Base-by-base conservation (phyloP, 1,139 yeast species). In the Yamadazyma epiphylla region DNA sequence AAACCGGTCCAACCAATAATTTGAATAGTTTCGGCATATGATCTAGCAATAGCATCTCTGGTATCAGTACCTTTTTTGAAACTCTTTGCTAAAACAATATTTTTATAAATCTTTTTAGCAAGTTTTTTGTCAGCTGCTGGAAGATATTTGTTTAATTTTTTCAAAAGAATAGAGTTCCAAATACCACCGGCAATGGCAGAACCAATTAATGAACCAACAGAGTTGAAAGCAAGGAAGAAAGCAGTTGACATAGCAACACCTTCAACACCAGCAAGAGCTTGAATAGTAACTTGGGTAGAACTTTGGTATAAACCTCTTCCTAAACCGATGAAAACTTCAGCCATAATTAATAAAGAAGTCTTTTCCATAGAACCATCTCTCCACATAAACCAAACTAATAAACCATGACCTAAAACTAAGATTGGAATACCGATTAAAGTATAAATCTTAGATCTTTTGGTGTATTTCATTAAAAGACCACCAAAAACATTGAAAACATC, bases 341-440 rank as follows among this genome's bases (percentile, higher is more conserved):
- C 43, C 43, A 39, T 37, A 22, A 36, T 31, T 16, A 41, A 30
- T 28, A 31, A 30, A 25, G 31, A 23, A n/a, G 26, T 27, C 19
- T 24, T 29, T 9, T 28, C 31, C 9, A 29, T 32, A 13, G 28
- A 40, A 11, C 37, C 30, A 15, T 41, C 36, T 27, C 41, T 39
- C 30, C 46, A 38, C 32, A 48, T 41, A 30, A 49, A 48, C 38
- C 36, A 45, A 3, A 45, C 53, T 15, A 53, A 35, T 17, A 53
- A 33, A 8, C 37, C 48, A 24, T 43, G 45, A 9, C 56, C 59
- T 9, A 57, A 34, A 17, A 46, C 32, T 29, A 39, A 29, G 13
- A 59, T 31, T 1, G 64, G 63, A 7, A 53, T 33, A 13, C 53
- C 61, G 24, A 48, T 40, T 32, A 35, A 42, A 12, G 53, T 35